Evolutionary conservation across 805 yeast genomes (phyloP), one percentile per base, ranked within the genome.

Genomic region (Suhomyces vadensis): DNA sequence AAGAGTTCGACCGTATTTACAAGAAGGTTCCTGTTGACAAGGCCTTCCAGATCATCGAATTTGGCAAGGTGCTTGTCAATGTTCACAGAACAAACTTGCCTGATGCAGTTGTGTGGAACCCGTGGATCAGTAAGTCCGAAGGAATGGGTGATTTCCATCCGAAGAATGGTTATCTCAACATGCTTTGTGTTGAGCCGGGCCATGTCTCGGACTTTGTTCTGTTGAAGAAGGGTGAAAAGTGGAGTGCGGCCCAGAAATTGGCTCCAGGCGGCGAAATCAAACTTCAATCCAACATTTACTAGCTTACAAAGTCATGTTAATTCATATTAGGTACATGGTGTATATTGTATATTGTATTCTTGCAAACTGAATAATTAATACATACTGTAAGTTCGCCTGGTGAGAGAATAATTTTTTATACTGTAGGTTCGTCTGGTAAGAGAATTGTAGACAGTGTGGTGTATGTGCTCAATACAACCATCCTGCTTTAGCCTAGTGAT

Each of bases 121-220:
- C 99, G 27, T 94, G 98, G 99, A 73, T 79, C 52, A 77, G 85
- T 44, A 87, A 86, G 63, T 79, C 94, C n/a, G 73, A 69, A 19
- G 83, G 85, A 1, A 87, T 94, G 92, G 83, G 73, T 33, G 99
- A 94, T 67, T 94, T 92, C 58, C 78, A 75, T 55, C 99, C 98
- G 40, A 88, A 87, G 61, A 64, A 67, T 42, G 98, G 97, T 5
- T 94, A 74, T 71, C 75, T 81, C 53, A 73, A 83, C 37, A 92
- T 94, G 98, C 80, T 94, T 46, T 94, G 99, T 68, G 78, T 94
- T 45, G 99, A 94, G 66, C 95, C 97, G 2, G 99, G 99, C 35
- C 75, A 83, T 53, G 98, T 94, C 31, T 75, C 79, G 46, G 81
- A 83, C 37, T 85, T 86, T 59, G 71, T 78, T 19, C 67, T 64